These are phyloP conservation scores for Lentinus polychrous DNA, from an alignment of 1,284 basidiomycete genomes.

Conservation along the genomic window DNA sequence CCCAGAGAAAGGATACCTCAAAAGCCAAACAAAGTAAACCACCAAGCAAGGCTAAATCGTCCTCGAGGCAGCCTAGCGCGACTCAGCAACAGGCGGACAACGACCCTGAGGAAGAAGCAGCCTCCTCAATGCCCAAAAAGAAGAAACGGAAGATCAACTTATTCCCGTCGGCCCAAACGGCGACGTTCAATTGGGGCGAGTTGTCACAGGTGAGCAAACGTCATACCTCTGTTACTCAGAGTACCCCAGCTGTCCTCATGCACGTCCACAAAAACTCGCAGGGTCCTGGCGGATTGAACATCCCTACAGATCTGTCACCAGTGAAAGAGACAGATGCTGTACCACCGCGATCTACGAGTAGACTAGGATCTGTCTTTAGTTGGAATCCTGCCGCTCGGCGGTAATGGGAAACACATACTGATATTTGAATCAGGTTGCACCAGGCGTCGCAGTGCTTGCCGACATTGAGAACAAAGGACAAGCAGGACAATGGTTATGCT, in stretches of 20 bases:
- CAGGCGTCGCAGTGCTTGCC: no score
- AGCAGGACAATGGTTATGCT: no score
- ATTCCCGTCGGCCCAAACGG: conserved; percentile 4
- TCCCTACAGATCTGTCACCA: conserved; percentile 7
- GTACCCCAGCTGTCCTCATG: background rate
- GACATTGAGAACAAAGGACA: no score
- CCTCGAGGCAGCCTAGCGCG: conserved; percentile 1
- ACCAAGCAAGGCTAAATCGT: background rate
- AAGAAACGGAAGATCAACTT: conserved; percentile 9
- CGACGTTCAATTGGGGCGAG: conserved; percentile 4
- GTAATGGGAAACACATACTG: conserved; percentile 5
- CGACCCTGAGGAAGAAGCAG: background rate
- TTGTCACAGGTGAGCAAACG: conserved; percentile 2
- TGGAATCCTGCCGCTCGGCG: background rate
- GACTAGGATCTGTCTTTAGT: conserved; percentile 3
- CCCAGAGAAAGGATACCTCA: background rate
- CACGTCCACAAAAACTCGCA: background rate
- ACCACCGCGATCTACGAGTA: conserved; percentile 6
- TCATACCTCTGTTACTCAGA: background rate
- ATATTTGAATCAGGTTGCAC: background rate
- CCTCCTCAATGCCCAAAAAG: background rate
- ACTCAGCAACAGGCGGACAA: background rate
- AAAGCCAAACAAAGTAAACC: background rate
- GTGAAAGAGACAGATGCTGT: conserved; percentile 8
- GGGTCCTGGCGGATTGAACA: conserved; percentile 5